Evolutionary conservation across 345 rosid genomes (phyloP).

Genomic region (Gossypium ekmanianum): DNA sequence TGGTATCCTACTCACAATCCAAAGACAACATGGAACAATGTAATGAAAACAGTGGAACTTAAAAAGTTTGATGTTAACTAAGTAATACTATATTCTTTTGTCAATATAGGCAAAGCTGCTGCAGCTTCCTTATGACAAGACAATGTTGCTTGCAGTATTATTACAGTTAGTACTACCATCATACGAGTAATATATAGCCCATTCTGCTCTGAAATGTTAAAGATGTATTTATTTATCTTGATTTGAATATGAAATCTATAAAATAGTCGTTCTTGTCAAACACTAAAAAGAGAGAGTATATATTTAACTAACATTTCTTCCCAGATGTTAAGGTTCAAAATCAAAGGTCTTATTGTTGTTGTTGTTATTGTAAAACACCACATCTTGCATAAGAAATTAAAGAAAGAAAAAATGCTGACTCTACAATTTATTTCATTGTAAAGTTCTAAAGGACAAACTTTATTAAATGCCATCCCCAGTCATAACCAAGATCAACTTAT

Average conservation of each 20-base stretch:
- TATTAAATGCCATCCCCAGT: not conserved
- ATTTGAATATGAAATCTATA: not conserved
- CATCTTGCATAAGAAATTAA: not conserved
- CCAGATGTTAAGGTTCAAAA: not conserved
- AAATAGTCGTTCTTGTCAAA: not conserved
- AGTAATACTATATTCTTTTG: not conserved
- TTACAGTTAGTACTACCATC: not conserved
- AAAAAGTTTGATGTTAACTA: not conserved
- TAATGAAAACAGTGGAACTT: not conserved
- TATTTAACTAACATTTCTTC: not conserved
- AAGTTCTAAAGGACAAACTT: not conserved
- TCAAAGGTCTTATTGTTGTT: not conserved
- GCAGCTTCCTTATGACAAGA: not conserved
- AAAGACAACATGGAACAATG: not conserved
- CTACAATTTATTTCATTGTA: not conserved
- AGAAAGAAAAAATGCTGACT: not conserved
- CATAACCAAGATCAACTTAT: not conserved
- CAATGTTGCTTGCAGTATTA: not conserved
- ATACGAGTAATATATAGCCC: not conserved
- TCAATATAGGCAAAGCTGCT: not conserved
- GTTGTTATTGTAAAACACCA: not conserved
- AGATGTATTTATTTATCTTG: not conserved
- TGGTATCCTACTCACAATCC: not conserved
- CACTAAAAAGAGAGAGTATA: not conserved
- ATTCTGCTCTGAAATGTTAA: not conserved